Conservation (phyloP, 2,329 filamentous ascomycete species). For the Pyrenophora seminiperda region DNA sequence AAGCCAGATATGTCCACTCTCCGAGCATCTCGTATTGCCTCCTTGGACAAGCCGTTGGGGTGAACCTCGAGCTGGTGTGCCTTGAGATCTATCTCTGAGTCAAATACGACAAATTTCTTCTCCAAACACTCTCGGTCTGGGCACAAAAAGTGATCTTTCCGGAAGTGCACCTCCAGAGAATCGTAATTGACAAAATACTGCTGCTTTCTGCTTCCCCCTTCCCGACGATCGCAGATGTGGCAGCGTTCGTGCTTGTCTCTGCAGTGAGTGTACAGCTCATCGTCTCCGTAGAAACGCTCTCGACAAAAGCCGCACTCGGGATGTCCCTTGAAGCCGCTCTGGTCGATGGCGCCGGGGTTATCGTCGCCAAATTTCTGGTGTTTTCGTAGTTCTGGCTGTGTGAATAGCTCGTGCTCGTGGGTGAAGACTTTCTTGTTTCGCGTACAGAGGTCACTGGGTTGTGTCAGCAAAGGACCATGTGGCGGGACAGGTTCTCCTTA, state of each 20-base stretch:
- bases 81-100: slow-evolving; percentile 91
- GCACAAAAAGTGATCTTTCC: slow-evolving; percentile 84
- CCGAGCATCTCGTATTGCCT: slow-evolving; percentile 79
- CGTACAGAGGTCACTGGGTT: slow-evolving; percentile 75
- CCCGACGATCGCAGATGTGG: slow-evolving; percentile 83
- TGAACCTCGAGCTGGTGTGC: slow-evolving; percentile 88
- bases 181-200: slow-evolving; percentile 94
- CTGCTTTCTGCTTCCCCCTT: slow-evolving; percentile 64
- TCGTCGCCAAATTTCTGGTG: slow-evolving; percentile 94
- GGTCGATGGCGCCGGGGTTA: slow-evolving; percentile 83
- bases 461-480: slow-evolving; percentile 9
- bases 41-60: slow-evolving; percentile 78
- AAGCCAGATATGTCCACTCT: slow-evolving; percentile 87
- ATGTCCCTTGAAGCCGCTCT: slow-evolving; percentile 95
- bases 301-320: slow-evolving; percentile 93
- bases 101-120: slow-evolving; percentile 97
- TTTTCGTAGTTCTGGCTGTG: slow-evolving; percentile 75
- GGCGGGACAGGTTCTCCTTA: slow-evolving; percentile 42
- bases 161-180: slow-evolving; percentile 83
- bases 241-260: slow-evolving; percentile 93
- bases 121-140: slow-evolving; percentile 85
- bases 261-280: slow-evolving; percentile 93
- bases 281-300: slow-evolving; percentile 90
- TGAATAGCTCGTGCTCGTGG: slow-evolving; percentile 94
- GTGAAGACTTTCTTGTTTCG: slow-evolving; percentile 98